Evolutionary conservation across 768 basidiomycete species (phyloP), one percentile per base, ranked within the genome.

Genomic region (Mycena vulgaris): DNA sequence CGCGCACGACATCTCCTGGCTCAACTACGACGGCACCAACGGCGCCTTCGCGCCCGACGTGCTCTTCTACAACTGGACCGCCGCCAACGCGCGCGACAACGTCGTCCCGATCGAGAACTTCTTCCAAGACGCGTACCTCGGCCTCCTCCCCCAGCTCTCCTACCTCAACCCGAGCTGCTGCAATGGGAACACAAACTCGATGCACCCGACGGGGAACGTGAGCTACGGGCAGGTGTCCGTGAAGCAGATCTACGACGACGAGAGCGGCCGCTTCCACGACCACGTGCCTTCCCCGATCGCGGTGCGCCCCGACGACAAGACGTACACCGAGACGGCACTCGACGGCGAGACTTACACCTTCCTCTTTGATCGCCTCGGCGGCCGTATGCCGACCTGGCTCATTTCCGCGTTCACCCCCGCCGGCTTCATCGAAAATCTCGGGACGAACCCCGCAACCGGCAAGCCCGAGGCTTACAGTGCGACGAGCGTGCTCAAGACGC

Each of bases 221-320:
- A 72, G 70, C 6, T 65, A 53, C 45, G 80, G 80, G 19, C 75
- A 80, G 64, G 68, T 72, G 45, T 78, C 78, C 70, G 66, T 78
- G 39, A 79, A 79, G 69, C 70, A 76, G 60, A 65, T 81, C 49
- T 78, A 78, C 71, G 78, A 81, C 69, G 80, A 81, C 62, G 80
- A 81, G 66, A 70, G 71, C 59, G 80, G 80, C 49, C 80, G 80
- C 6, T 81, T 79, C 74, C 73, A 70, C 49, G 80, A 81, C 68
- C 80, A 80, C 73, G 80, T 81, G 51, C 69, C 79, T 7, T 75
- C 80, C 8, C 80, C 80, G n/a, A 66, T 75, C 39, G 76, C 75
- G 45, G 75, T 77, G 23, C 74, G 51, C 1, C 49, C 78, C 16
- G 80, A 81, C 71, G 55, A 71, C 63, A 63, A 75, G 35, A 75